Conservation (phyloP, 257 asterid species). For the Paraleonurus japonicus region DNA sequence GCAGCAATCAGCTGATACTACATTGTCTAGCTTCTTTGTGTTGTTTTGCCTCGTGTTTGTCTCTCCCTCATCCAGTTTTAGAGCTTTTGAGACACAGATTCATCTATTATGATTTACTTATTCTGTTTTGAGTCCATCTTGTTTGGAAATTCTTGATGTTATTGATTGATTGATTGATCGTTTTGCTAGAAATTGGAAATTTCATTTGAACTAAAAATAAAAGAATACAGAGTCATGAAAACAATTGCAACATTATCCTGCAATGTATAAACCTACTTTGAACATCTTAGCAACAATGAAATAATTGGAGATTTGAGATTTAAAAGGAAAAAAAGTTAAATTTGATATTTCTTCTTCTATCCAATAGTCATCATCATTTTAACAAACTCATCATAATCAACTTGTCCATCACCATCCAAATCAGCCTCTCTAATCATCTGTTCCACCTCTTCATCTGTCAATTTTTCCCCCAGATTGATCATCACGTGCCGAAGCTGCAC, state of each 20-base stretch:
- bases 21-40: neutral
- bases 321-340: neutral
- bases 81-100: slow-evolving; percentile 11
- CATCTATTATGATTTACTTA: neutral
- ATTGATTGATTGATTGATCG: neutral
- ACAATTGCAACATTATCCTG: neutral
- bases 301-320: neutral
- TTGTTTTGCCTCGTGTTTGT: neutral
- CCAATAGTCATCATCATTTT: slow-evolving; percentile 53
- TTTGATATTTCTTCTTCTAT: slow-evolving; percentile 10
- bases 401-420: slow-evolving; percentile 62
- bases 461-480: slow-evolving; percentile 51
- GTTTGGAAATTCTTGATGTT: slow-evolving; percentile 15
- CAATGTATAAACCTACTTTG: neutral
- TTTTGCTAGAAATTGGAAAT: neutral
- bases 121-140: slow-evolving; percentile 18
- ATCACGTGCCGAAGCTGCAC: slow-evolving; percentile 57
- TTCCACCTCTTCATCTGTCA: slow-evolving; percentile 50
- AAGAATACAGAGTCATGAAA: slow-evolving; percentile 31
- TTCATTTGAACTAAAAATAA: slow-evolving; percentile 15
- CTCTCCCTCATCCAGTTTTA: neutral
- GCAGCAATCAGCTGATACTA: slow-evolving; percentile 38
- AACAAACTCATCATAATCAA: slow-evolving; percentile 49
- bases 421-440: slow-evolving; percentile 62
- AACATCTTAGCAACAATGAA: slow-evolving; percentile 18